Evolutionary conservation across 2,329 filamentous ascomycete species (phyloP).

Genomic region (Setomelanomma holmii): DNA sequence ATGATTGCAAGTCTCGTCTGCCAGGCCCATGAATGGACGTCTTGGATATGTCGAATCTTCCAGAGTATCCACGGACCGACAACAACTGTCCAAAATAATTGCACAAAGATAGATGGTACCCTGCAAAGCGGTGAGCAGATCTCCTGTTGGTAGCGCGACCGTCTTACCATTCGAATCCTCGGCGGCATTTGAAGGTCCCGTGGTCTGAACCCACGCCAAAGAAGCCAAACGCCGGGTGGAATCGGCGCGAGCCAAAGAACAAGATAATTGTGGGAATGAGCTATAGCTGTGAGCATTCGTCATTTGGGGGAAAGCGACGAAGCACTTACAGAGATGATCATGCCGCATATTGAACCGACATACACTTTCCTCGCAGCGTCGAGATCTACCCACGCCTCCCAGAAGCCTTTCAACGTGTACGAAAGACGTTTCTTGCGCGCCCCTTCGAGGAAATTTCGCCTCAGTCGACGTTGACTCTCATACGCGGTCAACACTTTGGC

Average conservation of each 20-base stretch:
- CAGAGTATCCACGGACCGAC: conserved; percentile 49
- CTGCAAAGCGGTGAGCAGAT: conserved; percentile 24
- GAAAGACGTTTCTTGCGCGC: conserved; percentile 42
- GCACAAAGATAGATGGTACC: conserved; percentile 47
- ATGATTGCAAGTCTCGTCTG: conserved; percentile 47
- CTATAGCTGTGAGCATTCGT: conserved; percentile 49
- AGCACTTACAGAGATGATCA: conserved; percentile 39
- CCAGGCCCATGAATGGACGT: conserved; percentile 50
- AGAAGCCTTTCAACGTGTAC: conserved; percentile 38
- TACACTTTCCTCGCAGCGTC: conserved; percentile 46
- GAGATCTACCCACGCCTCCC: conserved; percentile 38
- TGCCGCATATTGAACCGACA: conserved; percentile 35
- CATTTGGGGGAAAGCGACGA: not conserved
- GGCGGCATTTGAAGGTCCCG: conserved; percentile 52
- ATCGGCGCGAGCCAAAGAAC: conserved; percentile 70
- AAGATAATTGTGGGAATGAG: conserved; percentile 65
- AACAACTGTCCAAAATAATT: conserved; percentile 46
- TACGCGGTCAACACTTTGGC: conserved; percentile 46
- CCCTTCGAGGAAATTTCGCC: conserved; percentile 42
- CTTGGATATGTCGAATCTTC: conserved; percentile 47
- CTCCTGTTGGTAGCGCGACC: not conserved
- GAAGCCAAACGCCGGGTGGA: conserved; percentile 64
- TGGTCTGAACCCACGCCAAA: too few species aligned
- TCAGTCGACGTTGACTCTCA: conserved; percentile 44
- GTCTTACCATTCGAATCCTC: conserved; percentile 70